Conservation (phyloP, 208 protist genomes). For the Leishmania guyanensis region DNA sequence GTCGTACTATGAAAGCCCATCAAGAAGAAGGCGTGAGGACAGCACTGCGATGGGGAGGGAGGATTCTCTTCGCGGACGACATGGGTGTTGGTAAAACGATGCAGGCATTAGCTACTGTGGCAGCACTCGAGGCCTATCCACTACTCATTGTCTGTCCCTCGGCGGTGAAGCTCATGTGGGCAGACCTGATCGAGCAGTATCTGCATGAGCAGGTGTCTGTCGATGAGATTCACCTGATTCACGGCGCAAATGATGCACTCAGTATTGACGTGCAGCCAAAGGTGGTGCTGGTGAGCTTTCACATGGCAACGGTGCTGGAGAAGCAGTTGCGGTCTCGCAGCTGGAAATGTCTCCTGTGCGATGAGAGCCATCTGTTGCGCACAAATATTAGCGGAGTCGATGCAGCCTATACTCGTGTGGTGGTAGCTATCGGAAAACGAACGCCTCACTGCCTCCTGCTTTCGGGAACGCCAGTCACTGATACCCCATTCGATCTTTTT, state of each 20-base stretch:
- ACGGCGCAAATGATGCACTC: conserved; percentile 63
- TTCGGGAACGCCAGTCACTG: conserved; percentile 66
- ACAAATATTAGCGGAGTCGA: conserved; percentile 64
- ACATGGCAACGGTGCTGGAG: conserved; percentile 71
- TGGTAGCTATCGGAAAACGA: conserved; percentile 42
- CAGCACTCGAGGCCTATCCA: conserved; percentile 62
- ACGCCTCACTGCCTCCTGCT: conserved; percentile 69
- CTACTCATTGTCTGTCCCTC: conserved; percentile 80
- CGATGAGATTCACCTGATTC: conserved; percentile 75
- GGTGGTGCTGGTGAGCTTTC: conserved; percentile 81
- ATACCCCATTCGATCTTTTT: conserved; percentile 77
- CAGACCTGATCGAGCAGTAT: conserved; percentile 80
- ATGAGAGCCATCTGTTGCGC: conserved; percentile 86
- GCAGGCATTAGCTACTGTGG: conserved; percentile 64
- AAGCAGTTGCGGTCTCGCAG: conserved; percentile 33
- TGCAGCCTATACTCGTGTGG: conserved; percentile 64
- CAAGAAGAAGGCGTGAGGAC: conserved; percentile 64
- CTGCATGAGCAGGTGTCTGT: conserved; percentile 61
- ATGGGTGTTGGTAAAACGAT: conserved; percentile 90
- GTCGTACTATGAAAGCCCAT: conserved; percentile 44
- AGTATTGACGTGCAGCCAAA: conserved; percentile 39
- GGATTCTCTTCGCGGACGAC: conserved; percentile 77
- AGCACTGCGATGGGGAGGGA: conserved; percentile 49
- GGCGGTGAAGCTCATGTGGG: conserved; percentile 79
- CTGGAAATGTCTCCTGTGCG: conserved; percentile 68